These are phyloP conservation scores for Diphasiastrum complanatum DNA, from an alignment of 83 land plant genomes.

Conservation along the genomic window DNA sequence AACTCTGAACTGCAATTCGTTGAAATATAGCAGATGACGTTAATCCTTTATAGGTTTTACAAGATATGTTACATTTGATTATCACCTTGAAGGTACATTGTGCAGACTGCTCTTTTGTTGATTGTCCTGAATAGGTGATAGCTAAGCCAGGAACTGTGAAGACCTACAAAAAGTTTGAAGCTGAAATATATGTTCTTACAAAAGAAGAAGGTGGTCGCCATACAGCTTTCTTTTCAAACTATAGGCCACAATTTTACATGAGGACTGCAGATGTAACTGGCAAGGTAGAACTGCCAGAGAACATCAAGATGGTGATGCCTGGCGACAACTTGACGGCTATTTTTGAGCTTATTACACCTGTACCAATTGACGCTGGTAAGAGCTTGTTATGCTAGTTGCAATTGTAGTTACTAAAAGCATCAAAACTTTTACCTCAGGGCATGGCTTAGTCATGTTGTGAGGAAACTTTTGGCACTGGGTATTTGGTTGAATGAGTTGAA, in stretches of 20 bases:
- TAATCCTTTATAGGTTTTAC: not conserved
- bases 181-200: constrained; percentile 89
- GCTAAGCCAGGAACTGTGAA: constrained; percentile 83
- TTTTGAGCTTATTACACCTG: constrained; percentile 76
- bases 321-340: constrained; percentile 89
- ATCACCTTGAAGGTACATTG: no score
- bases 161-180: constrained; percentile 82
- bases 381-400: not conserved
- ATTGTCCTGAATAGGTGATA: no score
- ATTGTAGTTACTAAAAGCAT: not conserved
- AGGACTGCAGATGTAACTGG: constrained; percentile 95
- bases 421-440: not conserved
- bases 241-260: constrained; percentile 87
- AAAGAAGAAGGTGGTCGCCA: constrained; percentile 99
- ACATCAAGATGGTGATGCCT: constrained; percentile 99
- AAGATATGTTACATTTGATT: no score
- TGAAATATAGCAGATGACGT: no score
- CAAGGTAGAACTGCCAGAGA: constrained; percentile 82
- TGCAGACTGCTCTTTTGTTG: no score
- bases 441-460: not conserved
- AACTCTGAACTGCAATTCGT: no score
- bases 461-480: no score
- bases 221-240: constrained; percentile 92
- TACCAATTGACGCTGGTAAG: constrained; percentile 80
- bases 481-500: no score